Evolutionary conservation across 306 rosid species (phyloP).

Genomic region (Vigna unguiculata): DNA sequence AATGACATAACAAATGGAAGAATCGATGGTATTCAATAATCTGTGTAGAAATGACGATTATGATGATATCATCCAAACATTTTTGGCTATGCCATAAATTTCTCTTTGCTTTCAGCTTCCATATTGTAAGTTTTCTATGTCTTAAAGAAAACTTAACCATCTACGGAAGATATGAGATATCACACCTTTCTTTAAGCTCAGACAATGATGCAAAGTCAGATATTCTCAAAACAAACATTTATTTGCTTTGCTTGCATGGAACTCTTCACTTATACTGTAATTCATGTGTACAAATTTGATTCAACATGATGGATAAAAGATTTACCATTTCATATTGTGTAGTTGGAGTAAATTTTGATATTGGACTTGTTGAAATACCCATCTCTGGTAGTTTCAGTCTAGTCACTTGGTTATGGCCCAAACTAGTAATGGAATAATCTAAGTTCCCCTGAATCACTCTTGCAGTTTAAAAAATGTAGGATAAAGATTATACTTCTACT

Average conservation of each 20-base stretch:
- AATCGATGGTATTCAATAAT: slow-evolving; percentile 12
- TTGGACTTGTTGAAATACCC: slow-evolving; percentile 10
- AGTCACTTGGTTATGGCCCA: slow-evolving; percentile 6
- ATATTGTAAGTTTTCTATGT: slow-evolving; percentile 4
- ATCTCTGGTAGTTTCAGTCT: slow-evolving; percentile 7
- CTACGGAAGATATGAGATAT: slow-evolving; percentile 15
- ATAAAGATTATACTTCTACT: background rate
- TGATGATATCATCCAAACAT: background rate
- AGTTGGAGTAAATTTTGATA: slow-evolving; percentile 35
- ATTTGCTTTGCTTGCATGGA: slow-evolving; percentile 21
- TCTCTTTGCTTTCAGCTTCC: background rate
- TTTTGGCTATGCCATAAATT: slow-evolving; percentile 18
- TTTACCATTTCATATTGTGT: background rate
- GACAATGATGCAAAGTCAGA: background rate
- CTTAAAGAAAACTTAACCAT: slow-evolving; percentile 12
- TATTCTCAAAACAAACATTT: slow-evolving; percentile 14
- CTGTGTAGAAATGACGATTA: slow-evolving; percentile 13
- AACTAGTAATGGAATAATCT: slow-evolving; percentile 11
- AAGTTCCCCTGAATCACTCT: background rate
- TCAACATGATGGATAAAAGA: slow-evolving; percentile 7
- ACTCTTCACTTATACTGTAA: slow-evolving; percentile 7
- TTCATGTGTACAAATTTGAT: slow-evolving; percentile 27
- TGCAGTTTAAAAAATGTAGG: background rate
- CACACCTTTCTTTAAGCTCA: slow-evolving; percentile 8
- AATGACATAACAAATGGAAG: slow-evolving; percentile 26